Base-by-base conservation (phyloP, 106 monocot genomes). In the Allium cepa region DNA sequence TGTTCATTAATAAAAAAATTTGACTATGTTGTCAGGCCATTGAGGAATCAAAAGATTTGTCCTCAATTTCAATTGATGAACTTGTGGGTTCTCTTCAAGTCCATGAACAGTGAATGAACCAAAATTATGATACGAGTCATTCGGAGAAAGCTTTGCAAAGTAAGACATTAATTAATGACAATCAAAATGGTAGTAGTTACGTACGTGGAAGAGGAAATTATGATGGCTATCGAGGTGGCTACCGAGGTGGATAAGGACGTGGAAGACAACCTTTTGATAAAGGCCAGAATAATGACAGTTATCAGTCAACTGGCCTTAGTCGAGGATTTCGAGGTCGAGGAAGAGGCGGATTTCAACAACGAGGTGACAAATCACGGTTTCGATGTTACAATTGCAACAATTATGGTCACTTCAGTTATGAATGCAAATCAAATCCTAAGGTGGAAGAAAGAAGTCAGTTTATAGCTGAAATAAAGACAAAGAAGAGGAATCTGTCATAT, bases 31-130 rank as follows among this genome's bases (percentile, higher is more conserved):
- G 67, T 67, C 26, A 10, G 5, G 17, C 17, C 3, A 71, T 71
- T 22, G 60, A 49, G 60, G 60, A 71, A 48, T 45, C 60, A n/a
- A n/a, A 71, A 60, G n/a, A 67, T 67, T 26, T 67, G 9, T 67
- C 67, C 10, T 22, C 9, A 22, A 49, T 67, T 52, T 49, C 16
- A 7, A 52, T 67, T 15, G 47, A 22, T 67, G 67, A 67, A 67
- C 26, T 67, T 26, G 26, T 50, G 9, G 67, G 67, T 9, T 67
- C 67, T 49, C 13, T 67, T 49, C 16, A 67, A 53, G 67, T 26
- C 11, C 50, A 67, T 51, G 67, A 67, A 26, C 52, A 53, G 27
- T 22, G 67, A 26, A 17, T 65, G 47, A 65, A 26, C n/a, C 7
- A 53, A 13, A 17, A 67, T 17, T 5, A n/a, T 65, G 12, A 53